Percentiles rank a stretch among this genome's conserved stretches.
These are phyloP conservation scores for Solanum appendiculatum DNA, from an alignment of 257 asterid genomes.

Conservation along the genomic window DNA sequence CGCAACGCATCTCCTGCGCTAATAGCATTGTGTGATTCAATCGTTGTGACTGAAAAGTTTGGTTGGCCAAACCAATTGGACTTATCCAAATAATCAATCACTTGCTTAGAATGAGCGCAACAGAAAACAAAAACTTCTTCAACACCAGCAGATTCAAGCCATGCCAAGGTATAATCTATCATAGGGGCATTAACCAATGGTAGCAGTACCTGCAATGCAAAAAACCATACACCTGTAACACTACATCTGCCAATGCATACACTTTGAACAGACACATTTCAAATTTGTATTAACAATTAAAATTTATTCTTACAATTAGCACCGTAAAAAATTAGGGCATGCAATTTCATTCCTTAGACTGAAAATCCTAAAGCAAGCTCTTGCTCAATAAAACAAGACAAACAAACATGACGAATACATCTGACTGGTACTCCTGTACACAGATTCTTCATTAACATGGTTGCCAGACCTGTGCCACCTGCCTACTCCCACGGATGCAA, in stretches of 20 bases:
- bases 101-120: slow-evolving; percentile 94
- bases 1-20: slow-evolving; percentile 97
- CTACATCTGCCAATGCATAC: neutral
- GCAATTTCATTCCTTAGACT: neutral
- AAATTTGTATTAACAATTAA: neutral
- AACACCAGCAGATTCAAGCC: slow-evolving; percentile 97
- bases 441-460: neutral
- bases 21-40: slow-evolving; percentile 71
- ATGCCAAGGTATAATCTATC: slow-evolving; percentile 88
- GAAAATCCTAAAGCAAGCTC: neutral
- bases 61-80: slow-evolving; percentile 75
- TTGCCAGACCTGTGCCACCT: neutral
- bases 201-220: slow-evolving; percentile 50
- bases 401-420: neutral
- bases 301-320: neutral
- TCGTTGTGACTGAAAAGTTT: slow-evolving; percentile 55
- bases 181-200: slow-evolving; percentile 89
- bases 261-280: neutral
- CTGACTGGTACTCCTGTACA: neutral
- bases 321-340: neutral
- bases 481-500: neutral
- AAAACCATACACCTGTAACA: neutral
- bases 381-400: neutral
- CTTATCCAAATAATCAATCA: slow-evolving; percentile 55
- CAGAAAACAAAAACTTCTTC: slow-evolving; percentile 95